phyloP scores from a whole-genome alignment of 2,329 filamentous ascomycete species.

The Lachnellula occidentalis region DNA sequence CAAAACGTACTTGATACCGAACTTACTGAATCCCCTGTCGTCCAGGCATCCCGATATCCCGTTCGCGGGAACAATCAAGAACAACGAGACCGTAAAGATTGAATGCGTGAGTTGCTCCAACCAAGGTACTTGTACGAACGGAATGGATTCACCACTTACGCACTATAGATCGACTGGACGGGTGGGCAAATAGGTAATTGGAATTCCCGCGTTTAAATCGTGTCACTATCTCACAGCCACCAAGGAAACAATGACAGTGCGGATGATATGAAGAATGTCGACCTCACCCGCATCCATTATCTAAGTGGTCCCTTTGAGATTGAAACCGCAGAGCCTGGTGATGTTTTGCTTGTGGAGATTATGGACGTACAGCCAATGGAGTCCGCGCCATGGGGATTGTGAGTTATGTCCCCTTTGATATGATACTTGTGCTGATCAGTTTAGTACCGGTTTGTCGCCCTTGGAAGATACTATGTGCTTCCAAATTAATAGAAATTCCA shows the following conservation, averaged over 20 bases:
- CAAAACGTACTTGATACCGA: no score
- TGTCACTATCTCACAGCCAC: background rate
- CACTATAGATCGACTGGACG: constrained; percentile 40
- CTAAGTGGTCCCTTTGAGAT: constrained; percentile 86
- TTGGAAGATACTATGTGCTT: background rate
- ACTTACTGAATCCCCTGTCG: no score
- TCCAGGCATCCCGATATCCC: constrained; percentile 77
- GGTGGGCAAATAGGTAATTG: constrained; percentile 74
- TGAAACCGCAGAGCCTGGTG: constrained; percentile 76
- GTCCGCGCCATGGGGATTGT: constrained; percentile 89
- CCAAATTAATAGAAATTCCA: constrained; percentile 2
- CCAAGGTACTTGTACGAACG: background rate
- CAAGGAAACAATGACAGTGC: constrained; percentile 75
- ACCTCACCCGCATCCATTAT: constrained; percentile 81
- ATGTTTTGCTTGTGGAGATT: constrained; percentile 76
- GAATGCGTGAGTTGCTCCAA: constrained; percentile 56
- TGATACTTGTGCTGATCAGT: constrained; percentile 5
- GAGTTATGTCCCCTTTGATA: constrained; percentile 43
- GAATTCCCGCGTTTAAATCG: background rate
- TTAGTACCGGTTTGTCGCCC: constrained; percentile 19
- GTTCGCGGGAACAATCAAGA: constrained; percentile 63
- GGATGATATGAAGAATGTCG: constrained; percentile 81
- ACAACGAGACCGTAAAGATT: constrained; percentile 86
- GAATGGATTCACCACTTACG: background rate
- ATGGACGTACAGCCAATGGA: constrained; percentile 88